These are phyloP conservation scores for Globisporangium heterothallicum DNA, from an alignment of 352 stramenopile genomes.

Conservation along the genomic window DNA sequence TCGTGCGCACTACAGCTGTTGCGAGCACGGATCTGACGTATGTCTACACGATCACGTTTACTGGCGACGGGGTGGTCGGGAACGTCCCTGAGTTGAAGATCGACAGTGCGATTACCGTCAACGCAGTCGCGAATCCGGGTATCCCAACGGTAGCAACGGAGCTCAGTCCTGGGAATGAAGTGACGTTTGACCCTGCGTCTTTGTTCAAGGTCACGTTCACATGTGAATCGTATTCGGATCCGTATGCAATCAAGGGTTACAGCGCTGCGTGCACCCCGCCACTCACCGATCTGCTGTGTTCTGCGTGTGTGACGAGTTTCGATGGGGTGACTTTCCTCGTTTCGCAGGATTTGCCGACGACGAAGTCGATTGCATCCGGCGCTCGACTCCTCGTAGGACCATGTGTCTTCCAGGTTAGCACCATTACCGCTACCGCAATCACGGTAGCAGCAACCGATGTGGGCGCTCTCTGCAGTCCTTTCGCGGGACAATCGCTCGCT, in stretches of 20 bases:
- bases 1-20: constrained; percentile 20
- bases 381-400: constrained; percentile 42
- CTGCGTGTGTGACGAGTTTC: constrained; percentile 63
- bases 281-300: constrained; percentile 25
- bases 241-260: constrained; percentile 43
- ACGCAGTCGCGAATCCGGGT: constrained; percentile 9
- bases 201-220: constrained; percentile 60
- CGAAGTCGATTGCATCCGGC: constrained; percentile 10
- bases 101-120: constrained; percentile 34
- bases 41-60: constrained; percentile 85
- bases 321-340: constrained; percentile 50
- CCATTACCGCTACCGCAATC: constrained; percentile 28
- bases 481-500: constrained; percentile 24
- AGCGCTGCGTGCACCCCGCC: constrained; percentile 46
- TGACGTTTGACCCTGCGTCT: constrained; percentile 28
- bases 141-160: constrained; percentile 38
- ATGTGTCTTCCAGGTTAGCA: constrained; percentile 51
- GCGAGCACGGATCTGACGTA: constrained; percentile 51
- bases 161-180: constrained; percentile 34
- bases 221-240: constrained; percentile 85
- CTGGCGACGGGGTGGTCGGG: constrained; percentile 69
- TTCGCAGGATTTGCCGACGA: constrained; percentile 11
- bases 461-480: constrained; percentile 45
- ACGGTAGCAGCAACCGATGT: constrained; percentile 34
- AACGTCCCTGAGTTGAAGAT: constrained; percentile 79